phyloP scores from a whole-genome alignment of 140 eudicot genomes.

The Stevia rebaudiana region DNA sequence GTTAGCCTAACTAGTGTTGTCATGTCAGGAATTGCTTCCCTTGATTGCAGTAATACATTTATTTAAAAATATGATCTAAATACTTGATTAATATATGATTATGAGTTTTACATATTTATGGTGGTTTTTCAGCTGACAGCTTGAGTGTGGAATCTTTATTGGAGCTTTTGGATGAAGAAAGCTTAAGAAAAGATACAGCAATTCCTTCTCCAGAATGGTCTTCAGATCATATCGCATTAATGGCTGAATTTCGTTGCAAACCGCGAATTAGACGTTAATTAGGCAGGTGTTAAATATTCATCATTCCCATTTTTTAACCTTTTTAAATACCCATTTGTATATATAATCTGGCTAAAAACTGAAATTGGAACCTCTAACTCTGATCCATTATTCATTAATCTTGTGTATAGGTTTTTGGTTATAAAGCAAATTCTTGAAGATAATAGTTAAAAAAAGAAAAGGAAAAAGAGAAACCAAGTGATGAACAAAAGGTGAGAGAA shows the following conservation, averaged over 20 bases:
- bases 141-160: conserved; percentile 79
- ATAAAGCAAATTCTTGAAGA: conserved; percentile 23
- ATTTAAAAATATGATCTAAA: too few species aligned
- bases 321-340: too few species aligned
- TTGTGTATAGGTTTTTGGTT: conserved; percentile 35
- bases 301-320: too few species aligned
- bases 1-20: neutral
- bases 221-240: conserved; percentile 90
- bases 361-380: neutral
- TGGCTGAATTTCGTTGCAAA: conserved; percentile 90
- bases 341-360: neutral
- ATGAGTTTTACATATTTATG: neutral
- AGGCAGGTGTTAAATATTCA: conserved; percentile 19
- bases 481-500: conserved; percentile 23
- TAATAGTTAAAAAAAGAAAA: conserved; percentile 23
- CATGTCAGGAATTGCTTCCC: neutral
- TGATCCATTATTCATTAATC: neutral
- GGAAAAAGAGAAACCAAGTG: too few species aligned
- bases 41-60: too few species aligned
- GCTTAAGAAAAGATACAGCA: conserved; percentile 87
- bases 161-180: conserved; percentile 92
- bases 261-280: conserved; percentile 79
- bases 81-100: too few species aligned
- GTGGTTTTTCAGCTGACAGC: conserved; percentile 61
- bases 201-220: conserved; percentile 99